These are phyloP conservation scores for Metschnikowia baotianmanensis DNA, from an alignment of 805 yeast genomes.

Conservation along the genomic window DNA sequence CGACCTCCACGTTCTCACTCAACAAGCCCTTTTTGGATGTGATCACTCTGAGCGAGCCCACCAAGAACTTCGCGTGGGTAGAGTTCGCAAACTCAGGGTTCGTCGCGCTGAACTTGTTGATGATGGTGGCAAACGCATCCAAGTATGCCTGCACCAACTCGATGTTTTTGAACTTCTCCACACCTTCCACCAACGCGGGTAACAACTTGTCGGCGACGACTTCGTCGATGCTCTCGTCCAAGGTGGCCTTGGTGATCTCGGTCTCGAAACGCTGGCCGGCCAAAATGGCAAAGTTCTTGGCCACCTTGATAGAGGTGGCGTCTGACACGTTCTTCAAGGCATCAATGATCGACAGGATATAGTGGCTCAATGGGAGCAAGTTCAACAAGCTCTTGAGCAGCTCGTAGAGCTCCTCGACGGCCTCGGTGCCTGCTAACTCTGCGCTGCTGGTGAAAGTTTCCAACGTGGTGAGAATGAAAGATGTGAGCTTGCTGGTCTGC, in stretches of 20 bases:
- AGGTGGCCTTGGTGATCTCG: conserved; percentile 50
- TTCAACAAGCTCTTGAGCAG: conserved; percentile 63
- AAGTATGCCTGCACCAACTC: conserved; percentile 67
- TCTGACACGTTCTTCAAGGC: conserved; percentile 36
- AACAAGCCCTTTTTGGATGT: conserved; percentile 52
- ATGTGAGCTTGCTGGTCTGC: conserved; percentile 31
- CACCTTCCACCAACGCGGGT: conserved; percentile 45
- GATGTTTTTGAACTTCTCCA: conserved; percentile 33
- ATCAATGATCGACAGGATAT: conserved; percentile 56
- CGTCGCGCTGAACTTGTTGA: conserved; percentile 55
- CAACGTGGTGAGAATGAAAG: conserved; percentile 36
- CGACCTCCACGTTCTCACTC: conserved; percentile 55
- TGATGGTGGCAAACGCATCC: conserved; percentile 62
- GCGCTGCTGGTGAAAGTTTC: conserved; percentile 29
- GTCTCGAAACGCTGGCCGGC: conserved; percentile 66
- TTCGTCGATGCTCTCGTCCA: conserved; percentile 44
- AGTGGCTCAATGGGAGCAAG: conserved; percentile 71
- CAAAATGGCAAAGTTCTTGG: conserved; percentile 60
- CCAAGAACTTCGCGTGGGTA: conserved; percentile 46
- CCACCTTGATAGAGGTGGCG: conserved; percentile 48
- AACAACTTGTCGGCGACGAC: conserved; percentile 53
- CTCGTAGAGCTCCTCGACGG: conserved; percentile 46
- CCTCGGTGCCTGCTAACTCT: conserved; percentile 19
- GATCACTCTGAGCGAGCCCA: conserved; percentile 48
- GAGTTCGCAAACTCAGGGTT: conserved; percentile 27